Percentiles rank a stretch among this genome's conserved stretches.
These are phyloP conservation scores for Extremus antarcticus DNA, from an alignment of 495 filamentous ascomycete genomes.

Conservation along the genomic window DNA sequence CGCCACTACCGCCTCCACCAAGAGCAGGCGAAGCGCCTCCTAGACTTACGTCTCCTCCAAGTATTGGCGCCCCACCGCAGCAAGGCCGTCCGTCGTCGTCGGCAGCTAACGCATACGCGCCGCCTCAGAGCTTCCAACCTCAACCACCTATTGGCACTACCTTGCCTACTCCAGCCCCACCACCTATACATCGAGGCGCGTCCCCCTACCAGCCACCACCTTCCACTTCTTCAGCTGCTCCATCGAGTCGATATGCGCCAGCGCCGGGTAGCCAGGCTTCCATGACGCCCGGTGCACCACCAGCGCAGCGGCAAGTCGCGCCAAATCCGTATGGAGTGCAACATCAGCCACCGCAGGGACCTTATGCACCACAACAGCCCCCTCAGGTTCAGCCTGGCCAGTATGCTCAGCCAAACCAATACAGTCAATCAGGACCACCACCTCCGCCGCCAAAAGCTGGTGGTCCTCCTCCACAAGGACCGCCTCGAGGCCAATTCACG, in stretches of 20 bases:
- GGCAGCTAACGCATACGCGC: slow-evolving; percentile 64
- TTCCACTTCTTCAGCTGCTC: slow-evolving; percentile 45
- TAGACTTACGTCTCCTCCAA: slow-evolving; percentile 44
- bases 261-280: slow-evolving; percentile 41
- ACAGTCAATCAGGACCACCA: not conserved
- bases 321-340: slow-evolving; percentile 28
- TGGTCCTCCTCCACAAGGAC: slow-evolving; percentile 20
- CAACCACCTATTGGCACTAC: slow-evolving; percentile 38
- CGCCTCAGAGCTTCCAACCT: slow-evolving; percentile 41
- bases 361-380: slow-evolving; percentile 14
- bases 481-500: slow-evolving; percentile 8
- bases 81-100: slow-evolving; percentile 46
- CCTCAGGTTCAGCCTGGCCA: not conserved
- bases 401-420: not conserved
- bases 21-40: slow-evolving; percentile 42
- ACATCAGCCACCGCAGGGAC: slow-evolving; percentile 38
- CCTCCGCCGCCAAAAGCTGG: not conserved
- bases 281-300: slow-evolving; percentile 14
- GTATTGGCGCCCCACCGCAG: slow-evolving; percentile 35
- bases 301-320: slow-evolving; percentile 26
- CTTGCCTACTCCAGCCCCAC: slow-evolving; percentile 34
- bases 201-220: slow-evolving; percentile 87
- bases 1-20: slow-evolving; percentile 50
- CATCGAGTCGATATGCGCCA: slow-evolving; percentile 78
- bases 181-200: slow-evolving; percentile 57